Conservation (phyloP, 495 filamentous ascomycete genomes). For the Hypoxylon trugodes region DNA sequence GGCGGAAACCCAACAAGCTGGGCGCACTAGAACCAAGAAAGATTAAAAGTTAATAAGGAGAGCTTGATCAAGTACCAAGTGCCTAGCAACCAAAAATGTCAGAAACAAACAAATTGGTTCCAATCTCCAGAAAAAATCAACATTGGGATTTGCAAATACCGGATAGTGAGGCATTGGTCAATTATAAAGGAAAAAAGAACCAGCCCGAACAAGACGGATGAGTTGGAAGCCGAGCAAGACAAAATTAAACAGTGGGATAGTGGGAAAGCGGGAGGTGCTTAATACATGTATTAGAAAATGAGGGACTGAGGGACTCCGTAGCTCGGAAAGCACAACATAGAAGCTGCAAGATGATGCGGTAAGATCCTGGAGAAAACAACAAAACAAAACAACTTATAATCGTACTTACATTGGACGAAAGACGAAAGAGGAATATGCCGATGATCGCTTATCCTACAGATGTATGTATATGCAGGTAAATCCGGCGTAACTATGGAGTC, state of each 20-base stretch:
- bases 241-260: constrained; percentile 1
- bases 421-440: constrained; percentile 10
- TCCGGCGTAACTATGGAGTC: constrained; percentile 8
- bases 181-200: not conserved
- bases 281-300: constrained; percentile 9
- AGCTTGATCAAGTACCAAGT: constrained; percentile 10
- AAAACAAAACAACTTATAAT: too few species aligned
- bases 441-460: constrained; percentile 21
- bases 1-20: constrained; percentile 13
- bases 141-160: constrained; percentile 35
- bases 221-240: constrained; percentile 10
- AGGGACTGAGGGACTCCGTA: constrained; percentile 6
- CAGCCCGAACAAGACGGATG: constrained; percentile 11
- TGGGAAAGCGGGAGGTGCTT: not conserved
- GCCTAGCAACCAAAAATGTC: constrained; percentile 6
- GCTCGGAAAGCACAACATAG: constrained; percentile 8
- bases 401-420: not conserved
- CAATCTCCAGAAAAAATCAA: not conserved
- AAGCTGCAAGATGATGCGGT: constrained; percentile 28
- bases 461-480: too few species aligned
- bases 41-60: constrained; percentile 23
- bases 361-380: constrained; percentile 22
- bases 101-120: constrained; percentile 2
- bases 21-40: constrained; percentile 23
- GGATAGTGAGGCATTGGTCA: not conserved